Base-by-base conservation (phyloP, 257 asterid genomes). In the Primulina huaijiensis region DNA sequence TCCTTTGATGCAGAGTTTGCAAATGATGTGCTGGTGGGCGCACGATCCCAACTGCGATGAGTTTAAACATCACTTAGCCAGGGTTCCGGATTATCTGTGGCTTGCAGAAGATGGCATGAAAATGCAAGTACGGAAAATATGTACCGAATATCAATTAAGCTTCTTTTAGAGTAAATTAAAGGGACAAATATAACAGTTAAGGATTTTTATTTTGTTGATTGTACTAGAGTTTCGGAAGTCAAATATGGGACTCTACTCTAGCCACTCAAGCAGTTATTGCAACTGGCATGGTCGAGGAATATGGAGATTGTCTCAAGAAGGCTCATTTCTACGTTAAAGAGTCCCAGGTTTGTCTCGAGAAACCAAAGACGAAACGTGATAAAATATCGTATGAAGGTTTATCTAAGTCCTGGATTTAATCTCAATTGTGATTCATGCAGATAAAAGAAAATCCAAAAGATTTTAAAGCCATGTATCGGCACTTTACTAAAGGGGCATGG, bases 51-150 rank as follows among this genome's bases (percentile, higher is more conserved):
- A 81, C 3, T 69, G 97, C 6, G 88, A 82, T 0, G 96, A 90
- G 65, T 85, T 88, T 40, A 90, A 85, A 77, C 65, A 79, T 67
- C 97, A 90, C 64, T 77, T 90, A 7, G 97, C 97, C 6, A 83
- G 97, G 59, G 87, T 90, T 17, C 88, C 92, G 1, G 97, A 90
- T 56, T 88, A 86, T 62, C 61, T 90, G 72, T 90, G 97, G 97
- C 82, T 90, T 6, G 97, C 96, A 0, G 97, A 90, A 76, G 97
- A 90, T 76, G 97, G 97, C 69, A 90, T 90, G 97, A 90, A 83
- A 67, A 83, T 90, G 96, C 92, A 89, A 87, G 92, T 82, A 50
- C 0, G 46, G 34, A 33, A 34, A 29, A 23, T 55, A 9, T 4
- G 7, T 12, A 21, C 59, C 3, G 6, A 31, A 0, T 16, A 6